Evolutionary conservation across 768 basidiomycete genomes (phyloP), one percentile per base, ranked within the genome.

Genomic region (Phaeotremella fagi): DNA sequence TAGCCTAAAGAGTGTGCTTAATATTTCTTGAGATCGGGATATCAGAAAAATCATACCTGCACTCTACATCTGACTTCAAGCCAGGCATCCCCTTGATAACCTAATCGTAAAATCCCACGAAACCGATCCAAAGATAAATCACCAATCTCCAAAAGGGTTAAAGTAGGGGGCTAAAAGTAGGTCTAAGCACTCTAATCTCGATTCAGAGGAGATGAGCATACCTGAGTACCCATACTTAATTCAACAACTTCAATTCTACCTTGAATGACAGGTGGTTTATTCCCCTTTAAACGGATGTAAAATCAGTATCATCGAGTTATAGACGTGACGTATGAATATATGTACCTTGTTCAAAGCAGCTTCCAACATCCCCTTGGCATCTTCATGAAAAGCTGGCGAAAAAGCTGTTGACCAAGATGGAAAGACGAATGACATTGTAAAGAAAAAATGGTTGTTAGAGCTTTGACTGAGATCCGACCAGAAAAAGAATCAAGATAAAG

Each of bases 151-250:
- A 94, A 85, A 63, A 99, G 87, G 75, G 97, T 91, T 16, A 99
- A 81, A 60, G 97, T 94, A 42, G 95, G 95, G 11, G 95, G 94
- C 90, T 97, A 63, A 12, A 26, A 48, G 44, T 4, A 22, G 42
- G 42, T 45, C 48, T n/a, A 16, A 23, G n/a, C 61, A 53, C 29
- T 42, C 29, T n/a, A 52, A 28, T 11, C 24, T 16, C 16, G 7
- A 7, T 7, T 33, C 16, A 16, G 9, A 33, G 16, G 31, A 7
- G 7, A 33, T 33, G 41, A 11, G 54, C 74, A 28, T 24, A 90
- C 92, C 79, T 94, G 86, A 1, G 88, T 90, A 31, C 95, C 95
- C 95, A 99, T 98, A 76, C 97, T 87, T n/a, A 99, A 78, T 73
- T 98, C 95, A 48, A 95, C 88, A 26, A 99, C 95, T 74, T 98